Base-by-base conservation (phyloP, 768 basidiomycete species). In the Tubosaeta sp. region DNA sequence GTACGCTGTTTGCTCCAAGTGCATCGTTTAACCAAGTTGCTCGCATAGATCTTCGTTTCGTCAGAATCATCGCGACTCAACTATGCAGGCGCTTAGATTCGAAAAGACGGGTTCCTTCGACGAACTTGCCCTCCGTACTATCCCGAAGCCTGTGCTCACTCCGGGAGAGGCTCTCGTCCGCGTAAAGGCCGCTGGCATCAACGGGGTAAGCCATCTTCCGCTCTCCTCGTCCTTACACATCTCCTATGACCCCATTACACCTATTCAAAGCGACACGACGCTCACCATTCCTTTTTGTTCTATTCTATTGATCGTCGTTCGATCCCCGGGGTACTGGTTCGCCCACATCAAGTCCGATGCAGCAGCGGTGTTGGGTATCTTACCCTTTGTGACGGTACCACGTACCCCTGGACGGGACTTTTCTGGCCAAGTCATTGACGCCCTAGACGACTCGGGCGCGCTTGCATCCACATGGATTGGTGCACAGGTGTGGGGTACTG, bases 401-500 rank as follows among this genome's bases (percentile, higher is more conserved):
- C 68, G 68, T 30, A 65, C 46, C 24, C 59, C 59, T 9, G 68
- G 68, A 30, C 52, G 68, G 36, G 68, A 69, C 34, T 71, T 71
- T 32, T 70, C 68, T 1, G 68, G 68, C 0, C 61, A 70, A n/a
- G 65, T 69, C 25, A 59, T 65, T 11, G 67, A 70, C 30, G 69
- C 66, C 1, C 32, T 64, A 43, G 64, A 70, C 19, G 49, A 60
- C 4, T 22, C 51, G 1, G 68, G 67, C 8, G 41, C 47, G 4
- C 29, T 57, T 0, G 47, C 55, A 2, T 39, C 51, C 3, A 6
- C 54, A 4, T 69, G 68, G 68, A 42, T 65, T 1, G 69, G 65
- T 38, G 52, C 59, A 27, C 52, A 71, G 0, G 70, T 69, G 3
- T 69, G 68, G 68, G 70, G 68, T 27, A 71, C 68, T 0, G 70